Conservation (phyloP, 352 stramenopile genomes). For the Aphanomyces astaci region DNA sequence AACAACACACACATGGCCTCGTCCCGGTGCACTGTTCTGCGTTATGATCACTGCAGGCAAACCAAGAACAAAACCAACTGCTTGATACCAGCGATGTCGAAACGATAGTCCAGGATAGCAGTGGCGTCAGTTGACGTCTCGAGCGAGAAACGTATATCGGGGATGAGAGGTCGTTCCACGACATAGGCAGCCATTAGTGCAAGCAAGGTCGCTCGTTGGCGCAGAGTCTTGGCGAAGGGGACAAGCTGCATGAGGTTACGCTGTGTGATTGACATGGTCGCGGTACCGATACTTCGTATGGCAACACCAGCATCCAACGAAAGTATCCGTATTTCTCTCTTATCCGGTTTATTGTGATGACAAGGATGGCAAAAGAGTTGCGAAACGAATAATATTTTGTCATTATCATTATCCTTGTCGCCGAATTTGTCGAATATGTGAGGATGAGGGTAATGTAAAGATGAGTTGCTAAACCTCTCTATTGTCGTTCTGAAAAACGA, state of each 20-base stretch:
- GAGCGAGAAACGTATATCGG: not conserved
- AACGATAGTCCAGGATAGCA: not conserved
- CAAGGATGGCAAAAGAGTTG: not conserved
- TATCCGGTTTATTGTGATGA: not conserved
- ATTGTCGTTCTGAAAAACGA: slow-evolving; percentile 8
- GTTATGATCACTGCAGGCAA: not conserved
- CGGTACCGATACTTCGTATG: not conserved
- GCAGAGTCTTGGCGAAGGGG: not conserved
- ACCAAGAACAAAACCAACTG: not conserved
- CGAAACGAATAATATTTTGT: not conserved
- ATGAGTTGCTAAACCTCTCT: slow-evolving; percentile 12
- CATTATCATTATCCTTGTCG: not conserved
- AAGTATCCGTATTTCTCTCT: no score
- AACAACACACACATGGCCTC: slow-evolving; percentile 23
- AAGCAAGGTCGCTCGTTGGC: not conserved
- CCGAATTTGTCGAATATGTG: not conserved
- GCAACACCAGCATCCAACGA: not conserved
- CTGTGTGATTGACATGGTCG: not conserved
- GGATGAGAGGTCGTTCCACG: not conserved
- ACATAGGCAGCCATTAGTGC: not conserved
- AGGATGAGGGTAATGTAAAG: not conserved
- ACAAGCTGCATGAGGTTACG: not conserved
- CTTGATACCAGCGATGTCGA: not conserved
- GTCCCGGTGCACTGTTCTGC: not conserved
- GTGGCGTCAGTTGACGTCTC: not conserved